Base-by-base conservation (phyloP, 208 protist genomes). In the Leishmania mexicana region DNA sequence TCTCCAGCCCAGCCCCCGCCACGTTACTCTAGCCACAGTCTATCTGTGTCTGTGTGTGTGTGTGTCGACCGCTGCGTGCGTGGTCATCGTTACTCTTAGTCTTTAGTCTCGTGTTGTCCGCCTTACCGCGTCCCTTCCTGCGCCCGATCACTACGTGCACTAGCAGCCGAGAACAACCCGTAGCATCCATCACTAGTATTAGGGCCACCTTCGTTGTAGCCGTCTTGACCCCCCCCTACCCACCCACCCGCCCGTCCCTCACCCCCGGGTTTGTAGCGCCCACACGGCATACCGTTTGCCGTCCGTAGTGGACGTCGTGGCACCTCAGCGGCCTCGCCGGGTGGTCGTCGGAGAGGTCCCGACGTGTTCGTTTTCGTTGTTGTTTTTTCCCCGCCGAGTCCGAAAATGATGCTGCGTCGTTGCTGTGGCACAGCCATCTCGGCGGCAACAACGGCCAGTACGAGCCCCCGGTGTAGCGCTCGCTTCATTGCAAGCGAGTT, bases 401-500 rank as follows among this genome's bases (percentile, higher is more conserved):
- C 7, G 24, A n/a, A 10, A 40, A 42, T 11, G 42, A 72, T 80
- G 76, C 38, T 73, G 58, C 76, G 76, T 64, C 64, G 62, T 49
- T 0, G 42, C 62, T 35, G 82, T 53, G 47, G 42, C 28, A 17
- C 76, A 49, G 40, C 19, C 70, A 24, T 28, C 62, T 15, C 47
- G 28, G 51, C 47, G 28, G 38, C 49, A 1, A n/a, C 19, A 17
- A 28, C 45, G 1, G 2, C 17, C 2, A n/a, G n/a, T 8, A n/a
- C 3, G 28, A 31, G 15, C 38, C 11, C 54, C 49, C 42, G 17
- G 57, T 87, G 77, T 1, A 35, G 64, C 40, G 28, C 68, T 2
- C 87, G 92, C 38, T 70, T 10, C 77, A 85, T 95, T 17, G 90
- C 93, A 5, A 87, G 80, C 21, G 92, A 95, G 77, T 90, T 87